Evolutionary conservation across 2,329 filamentous ascomycete genomes (phyloP).

Genomic region (Pseudogymnoascus sp.): DNA sequence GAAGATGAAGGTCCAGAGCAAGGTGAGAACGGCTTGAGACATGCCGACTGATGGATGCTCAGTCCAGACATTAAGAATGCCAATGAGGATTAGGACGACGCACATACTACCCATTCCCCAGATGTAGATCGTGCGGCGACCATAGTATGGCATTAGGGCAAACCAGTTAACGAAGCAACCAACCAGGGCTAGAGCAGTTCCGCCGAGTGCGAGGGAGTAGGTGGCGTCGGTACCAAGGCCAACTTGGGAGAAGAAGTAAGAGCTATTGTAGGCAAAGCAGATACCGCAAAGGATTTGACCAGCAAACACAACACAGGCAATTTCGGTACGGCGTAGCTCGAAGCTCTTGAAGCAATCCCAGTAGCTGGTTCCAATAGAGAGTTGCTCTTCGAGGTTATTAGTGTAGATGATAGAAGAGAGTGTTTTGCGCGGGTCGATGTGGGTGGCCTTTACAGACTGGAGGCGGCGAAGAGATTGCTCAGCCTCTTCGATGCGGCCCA

Average conservation of each 20-base stretch:
- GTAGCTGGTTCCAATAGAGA: slow-evolving; percentile 67
- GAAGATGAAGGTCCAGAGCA: slow-evolving; percentile 33
- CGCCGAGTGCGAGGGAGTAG: slow-evolving; percentile 46
- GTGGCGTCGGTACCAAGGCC: slow-evolving; percentile 40
- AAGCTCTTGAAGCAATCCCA: slow-evolving; percentile 76
- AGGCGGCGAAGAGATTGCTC: slow-evolving; percentile 25
- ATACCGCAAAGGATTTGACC: slow-evolving; percentile 57
- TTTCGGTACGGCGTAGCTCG: slow-evolving; percentile 70
- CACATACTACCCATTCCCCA: not conserved
- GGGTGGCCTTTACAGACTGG: slow-evolving; percentile 49
- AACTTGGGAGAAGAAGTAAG: slow-evolving; percentile 50
- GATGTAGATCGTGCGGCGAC: slow-evolving; percentile 8
- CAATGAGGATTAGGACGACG: not conserved
- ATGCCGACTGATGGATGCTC: slow-evolving; percentile 29
- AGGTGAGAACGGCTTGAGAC: slow-evolving; percentile 33
- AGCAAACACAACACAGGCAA: slow-evolving; percentile 58
- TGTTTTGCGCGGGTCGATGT: slow-evolving; percentile 27
- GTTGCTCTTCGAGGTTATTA: slow-evolving; percentile 44
- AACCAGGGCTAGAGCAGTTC: slow-evolving; percentile 31
- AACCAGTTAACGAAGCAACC: slow-evolving; percentile 2
- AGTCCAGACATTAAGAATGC: slow-evolving; percentile 2
- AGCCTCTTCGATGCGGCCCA: slow-evolving; percentile 36
- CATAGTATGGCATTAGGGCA: not conserved
- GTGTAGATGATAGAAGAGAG: slow-evolving; percentile 49
- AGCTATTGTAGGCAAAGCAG: slow-evolving; percentile 54